Percentiles rank a stretch among this genome's conserved stretches.
Conservation (phyloP, 345 rosid genomes). For the Arabidopsis suecica region DNA sequence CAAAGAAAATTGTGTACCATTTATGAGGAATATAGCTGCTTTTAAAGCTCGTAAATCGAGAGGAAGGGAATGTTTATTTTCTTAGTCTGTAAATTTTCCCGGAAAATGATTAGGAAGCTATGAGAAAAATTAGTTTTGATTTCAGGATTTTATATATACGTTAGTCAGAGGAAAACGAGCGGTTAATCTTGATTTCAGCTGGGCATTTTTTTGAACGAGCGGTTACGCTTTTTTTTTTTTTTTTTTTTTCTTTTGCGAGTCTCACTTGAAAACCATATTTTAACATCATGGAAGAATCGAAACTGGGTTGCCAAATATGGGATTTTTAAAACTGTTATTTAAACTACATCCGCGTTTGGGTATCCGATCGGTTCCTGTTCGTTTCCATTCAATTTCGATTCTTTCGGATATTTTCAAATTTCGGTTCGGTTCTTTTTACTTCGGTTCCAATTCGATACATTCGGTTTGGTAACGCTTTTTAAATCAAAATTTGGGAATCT, state of each 20-base stretch:
- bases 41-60: background rate
- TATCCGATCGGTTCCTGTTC: too few relatives aligned
- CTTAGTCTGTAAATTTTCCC: background rate
- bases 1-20: conserved; percentile 37
- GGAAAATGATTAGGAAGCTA: conserved; percentile 36
- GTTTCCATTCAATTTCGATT: too few relatives aligned
- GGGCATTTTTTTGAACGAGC: background rate
- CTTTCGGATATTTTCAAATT: too few relatives aligned
- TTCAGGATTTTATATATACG: conserved; percentile 36
- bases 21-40: conserved; percentile 17
- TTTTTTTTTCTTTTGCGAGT: background rate
- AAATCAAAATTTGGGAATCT: background rate
- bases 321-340: too few relatives aligned
- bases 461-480: too few relatives aligned
- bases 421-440: too few relatives aligned
- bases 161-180: conserved; percentile 19
- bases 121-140: conserved; percentile 45
- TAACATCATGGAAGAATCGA: background rate
- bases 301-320: background rate
- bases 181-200: conserved; percentile 40
- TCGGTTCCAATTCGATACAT: too few relatives aligned
- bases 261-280: background rate
- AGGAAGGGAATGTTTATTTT: background rate
- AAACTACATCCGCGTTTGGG: too few relatives aligned
- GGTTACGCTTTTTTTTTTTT: conserved; percentile 17